Percentiles rank a stretch among this genome's conserved stretches.
Conservation (phyloP, 1,284 basidiomycete species). For the Erythrobasidium hasegawianum region DNA sequence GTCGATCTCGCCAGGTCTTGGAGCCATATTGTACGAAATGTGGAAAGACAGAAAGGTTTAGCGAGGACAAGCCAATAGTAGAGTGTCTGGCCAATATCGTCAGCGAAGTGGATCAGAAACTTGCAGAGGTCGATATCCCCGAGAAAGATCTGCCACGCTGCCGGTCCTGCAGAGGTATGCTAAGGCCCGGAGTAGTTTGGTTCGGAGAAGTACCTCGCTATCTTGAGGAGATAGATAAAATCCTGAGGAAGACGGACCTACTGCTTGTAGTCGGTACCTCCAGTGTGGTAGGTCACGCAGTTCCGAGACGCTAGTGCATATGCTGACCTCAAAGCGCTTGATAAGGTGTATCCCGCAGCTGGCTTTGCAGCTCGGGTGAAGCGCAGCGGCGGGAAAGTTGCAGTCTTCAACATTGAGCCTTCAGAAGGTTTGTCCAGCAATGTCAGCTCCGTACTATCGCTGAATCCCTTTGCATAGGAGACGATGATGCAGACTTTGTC, state of each 20-base stretch:
- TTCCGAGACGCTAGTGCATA: neutral
- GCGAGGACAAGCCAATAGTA: constrained; percentile 38
- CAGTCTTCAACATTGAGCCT: constrained; percentile 61
- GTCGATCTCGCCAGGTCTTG: constrained; percentile 55
- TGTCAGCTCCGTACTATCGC: no score
- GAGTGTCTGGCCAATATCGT: constrained; percentile 58
- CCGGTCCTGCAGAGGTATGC: constrained; percentile 47
- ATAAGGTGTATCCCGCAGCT: constrained; percentile 53
- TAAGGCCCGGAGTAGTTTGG: constrained; percentile 64
- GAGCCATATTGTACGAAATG: constrained; percentile 21
- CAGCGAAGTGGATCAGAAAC: constrained; percentile 46
- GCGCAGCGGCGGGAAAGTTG: constrained; percentile 54
- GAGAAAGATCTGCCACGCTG: constrained; percentile 57
- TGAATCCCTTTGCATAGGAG: constrained; percentile 44
- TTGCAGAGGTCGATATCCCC: constrained; percentile 51
- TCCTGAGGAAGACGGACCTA: constrained; percentile 58
- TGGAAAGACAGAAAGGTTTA: neutral
- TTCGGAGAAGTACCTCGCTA: constrained; percentile 59
- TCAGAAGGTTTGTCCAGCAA: constrained; percentile 11
- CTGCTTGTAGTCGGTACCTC: constrained; percentile 64
- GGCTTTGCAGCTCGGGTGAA: constrained; percentile 51
- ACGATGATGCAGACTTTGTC: constrained; percentile 55
- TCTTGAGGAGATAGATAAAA: constrained; percentile 53
- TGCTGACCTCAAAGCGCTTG: neutral
- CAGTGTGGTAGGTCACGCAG: constrained; percentile 52